Evolutionary conservation across 148 eudicot genomes (phyloP).

Genomic region (Silene uniflora): DNA sequence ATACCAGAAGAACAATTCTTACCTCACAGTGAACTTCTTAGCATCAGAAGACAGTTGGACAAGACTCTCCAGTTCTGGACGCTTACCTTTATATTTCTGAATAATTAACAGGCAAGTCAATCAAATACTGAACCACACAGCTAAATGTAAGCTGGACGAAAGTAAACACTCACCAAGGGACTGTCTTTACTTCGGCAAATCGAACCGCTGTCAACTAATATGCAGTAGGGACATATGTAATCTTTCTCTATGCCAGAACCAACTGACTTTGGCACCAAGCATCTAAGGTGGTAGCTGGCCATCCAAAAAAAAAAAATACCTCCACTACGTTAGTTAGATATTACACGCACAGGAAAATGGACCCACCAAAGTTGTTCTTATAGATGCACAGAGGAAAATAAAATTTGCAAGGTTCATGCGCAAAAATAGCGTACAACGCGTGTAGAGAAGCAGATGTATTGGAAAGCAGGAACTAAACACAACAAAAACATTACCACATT

Average conservation of each 20-base stretch:
- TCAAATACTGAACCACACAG: slow-evolving; percentile 8
- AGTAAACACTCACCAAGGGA: slow-evolving; percentile 49
- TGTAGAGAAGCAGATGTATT: not conserved
- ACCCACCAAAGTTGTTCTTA: not conserved
- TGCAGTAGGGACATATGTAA: slow-evolving; percentile 67
- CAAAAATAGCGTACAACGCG: not conserved
- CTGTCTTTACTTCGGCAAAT: slow-evolving; percentile 50
- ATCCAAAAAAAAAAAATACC: slow-evolving; percentile 18
- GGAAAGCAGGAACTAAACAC: too few species aligned
- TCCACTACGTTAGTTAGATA: slow-evolving; percentile 7
- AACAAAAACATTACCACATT: not conserved
- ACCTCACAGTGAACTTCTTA: slow-evolving; percentile 59
- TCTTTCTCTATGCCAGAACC: slow-evolving; percentile 24
- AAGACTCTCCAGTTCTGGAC: slow-evolving; percentile 55
- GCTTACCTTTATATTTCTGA: slow-evolving; percentile 60
- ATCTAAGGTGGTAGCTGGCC: slow-evolving; percentile 68
- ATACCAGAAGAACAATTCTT: slow-evolving; percentile 11
- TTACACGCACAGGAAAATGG: not conserved
- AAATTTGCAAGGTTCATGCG: not conserved
- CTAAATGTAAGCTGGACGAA: not conserved
- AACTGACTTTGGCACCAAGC: slow-evolving; percentile 42
- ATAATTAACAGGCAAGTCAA: slow-evolving; percentile 14
- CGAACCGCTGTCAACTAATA: slow-evolving; percentile 58
- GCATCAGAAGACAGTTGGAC: slow-evolving; percentile 54
- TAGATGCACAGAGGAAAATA: not conserved